phyloP scores from a whole-genome alignment of 1,284 basidiomycete genomes.

The Cryptococcus sp. region DNA sequence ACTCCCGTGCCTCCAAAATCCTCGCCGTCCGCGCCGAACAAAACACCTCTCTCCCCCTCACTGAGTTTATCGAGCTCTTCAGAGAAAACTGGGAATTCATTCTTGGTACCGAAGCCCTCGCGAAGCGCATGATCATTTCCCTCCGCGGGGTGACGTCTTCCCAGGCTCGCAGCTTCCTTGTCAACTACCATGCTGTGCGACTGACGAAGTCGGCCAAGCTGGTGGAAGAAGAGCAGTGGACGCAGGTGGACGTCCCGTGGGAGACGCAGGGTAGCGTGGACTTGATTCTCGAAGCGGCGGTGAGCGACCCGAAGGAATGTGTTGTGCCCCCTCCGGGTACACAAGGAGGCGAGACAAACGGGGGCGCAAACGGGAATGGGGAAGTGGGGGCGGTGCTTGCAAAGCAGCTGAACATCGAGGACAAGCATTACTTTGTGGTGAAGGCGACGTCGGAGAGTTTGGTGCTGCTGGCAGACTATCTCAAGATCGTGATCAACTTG shows the following conservation, averaged over 20 bases:
- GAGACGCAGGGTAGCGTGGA: slow-evolving; percentile 68
- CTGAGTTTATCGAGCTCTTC: slow-evolving; percentile 77
- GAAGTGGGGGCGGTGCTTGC: slow-evolving; percentile 1
- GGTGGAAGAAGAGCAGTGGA: slow-evolving; percentile 59
- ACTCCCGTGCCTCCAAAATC: slow-evolving; percentile 73
- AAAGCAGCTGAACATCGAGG: slow-evolving; percentile 80
- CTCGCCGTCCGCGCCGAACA: slow-evolving; percentile 72
- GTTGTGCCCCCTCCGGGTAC: slow-evolving; percentile 44
- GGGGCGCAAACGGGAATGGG: slow-evolving; percentile 11
- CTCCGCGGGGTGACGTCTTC: slow-evolving; percentile 73
- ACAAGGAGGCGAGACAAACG: slow-evolving; percentile 1
- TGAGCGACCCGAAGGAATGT: slow-evolving; percentile 72
- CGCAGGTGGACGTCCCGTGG: slow-evolving; percentile 68
- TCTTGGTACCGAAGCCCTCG: slow-evolving; percentile 76
- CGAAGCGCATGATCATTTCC: slow-evolving; percentile 85
- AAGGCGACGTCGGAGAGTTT: slow-evolving; percentile 78
- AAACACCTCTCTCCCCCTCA: slow-evolving; percentile 67
- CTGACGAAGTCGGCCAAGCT: slow-evolving; percentile 79
- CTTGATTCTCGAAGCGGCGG: slow-evolving; percentile 73
- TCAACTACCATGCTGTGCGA: slow-evolving; percentile 77
- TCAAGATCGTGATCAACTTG: slow-evolving; percentile 82
- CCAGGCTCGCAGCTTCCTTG: slow-evolving; percentile 81
- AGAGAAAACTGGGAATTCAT: slow-evolving; percentile 86
- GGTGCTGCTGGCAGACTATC: slow-evolving; percentile 75
- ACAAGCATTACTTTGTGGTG: slow-evolving; percentile 77